phyloP scores from a whole-genome alignment of 495 filamentous ascomycete species.

The Lentithecium fluviatile region DNA sequence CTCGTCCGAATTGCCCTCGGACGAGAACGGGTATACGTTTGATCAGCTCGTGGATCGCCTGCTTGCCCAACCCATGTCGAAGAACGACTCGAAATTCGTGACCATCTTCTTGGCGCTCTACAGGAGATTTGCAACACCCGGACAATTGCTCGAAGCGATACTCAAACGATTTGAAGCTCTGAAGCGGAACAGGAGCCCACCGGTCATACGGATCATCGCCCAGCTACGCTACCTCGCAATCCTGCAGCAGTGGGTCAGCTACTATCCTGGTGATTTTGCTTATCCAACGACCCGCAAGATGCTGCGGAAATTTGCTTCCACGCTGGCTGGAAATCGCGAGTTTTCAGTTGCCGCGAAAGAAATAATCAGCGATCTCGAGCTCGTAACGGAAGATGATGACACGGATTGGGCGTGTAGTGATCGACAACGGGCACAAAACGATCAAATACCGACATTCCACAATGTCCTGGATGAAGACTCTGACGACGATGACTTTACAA shows the following conservation, averaged over 20 bases:
- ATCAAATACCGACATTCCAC: slow-evolving; percentile 22
- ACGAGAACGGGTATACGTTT: slow-evolving; percentile 55
- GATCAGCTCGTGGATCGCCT: slow-evolving; percentile 88
- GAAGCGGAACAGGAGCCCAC: slow-evolving; percentile 54
- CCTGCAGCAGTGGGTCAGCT: slow-evolving; percentile 84
- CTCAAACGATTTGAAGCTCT: slow-evolving; percentile 65
- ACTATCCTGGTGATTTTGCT: slow-evolving; percentile 91
- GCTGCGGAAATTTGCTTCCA: slow-evolving; percentile 68
- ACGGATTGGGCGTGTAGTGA: slow-evolving; percentile 45
- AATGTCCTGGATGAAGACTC: slow-evolving; percentile 33
- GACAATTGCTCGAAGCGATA: slow-evolving; percentile 70
- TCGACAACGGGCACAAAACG: slow-evolving; percentile 29
- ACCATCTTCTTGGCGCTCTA: slow-evolving; percentile 91
- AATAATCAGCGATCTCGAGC: slow-evolving; percentile 65
- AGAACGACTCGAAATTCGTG: slow-evolving; percentile 79
- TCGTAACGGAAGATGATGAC: slow-evolving; percentile 49
- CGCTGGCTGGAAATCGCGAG: slow-evolving; percentile 66
- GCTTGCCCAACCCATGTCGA: slow-evolving; percentile 75
- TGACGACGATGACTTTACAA: slow-evolving; percentile 32
- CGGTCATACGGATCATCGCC: slow-evolving; percentile 67
- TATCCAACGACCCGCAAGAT: slow-evolving; percentile 68
- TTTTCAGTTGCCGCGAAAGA: slow-evolving; percentile 82
- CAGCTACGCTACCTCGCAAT: slow-evolving; percentile 80
- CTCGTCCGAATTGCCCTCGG: slow-evolving; percentile 23
- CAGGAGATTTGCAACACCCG: slow-evolving; percentile 85